phyloP scores from a whole-genome alignment of 257 asterid species.

The Przewalskia tangutica region DNA sequence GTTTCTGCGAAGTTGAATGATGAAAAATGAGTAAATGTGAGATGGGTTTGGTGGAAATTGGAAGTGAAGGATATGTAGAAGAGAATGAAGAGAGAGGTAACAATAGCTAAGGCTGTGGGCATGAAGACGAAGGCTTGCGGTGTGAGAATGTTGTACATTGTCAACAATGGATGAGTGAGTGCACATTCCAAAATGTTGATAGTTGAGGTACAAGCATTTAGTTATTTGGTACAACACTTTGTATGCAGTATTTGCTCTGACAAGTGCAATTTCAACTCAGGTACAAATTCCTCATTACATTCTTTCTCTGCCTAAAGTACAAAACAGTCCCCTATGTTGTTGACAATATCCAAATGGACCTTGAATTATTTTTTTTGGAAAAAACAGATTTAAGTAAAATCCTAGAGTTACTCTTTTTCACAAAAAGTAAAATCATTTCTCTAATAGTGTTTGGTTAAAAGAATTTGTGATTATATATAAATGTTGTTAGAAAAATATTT shows the following conservation, averaged over 20 bases:
- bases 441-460: not conserved
- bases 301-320: not conserved
- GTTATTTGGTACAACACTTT: not conserved
- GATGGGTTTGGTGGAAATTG: conserved; percentile 25
- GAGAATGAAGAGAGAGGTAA: conserved; percentile 48
- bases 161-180: conserved; percentile 9
- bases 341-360: not conserved
- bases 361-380: not conserved
- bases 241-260: not conserved
- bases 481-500: not conserved
- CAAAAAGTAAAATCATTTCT: not conserved
- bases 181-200: not conserved
- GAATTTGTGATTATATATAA: not conserved
- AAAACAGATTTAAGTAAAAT: not conserved
- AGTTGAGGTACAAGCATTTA: not conserved
- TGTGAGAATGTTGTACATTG: conserved; percentile 36
- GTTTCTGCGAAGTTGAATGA: conserved; percentile 13
- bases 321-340: not conserved
- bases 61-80: conserved; percentile 63
- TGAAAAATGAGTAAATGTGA: conserved; percentile 10
- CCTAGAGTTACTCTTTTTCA: not conserved
- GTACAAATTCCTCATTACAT: not conserved
- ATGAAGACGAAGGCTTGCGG: conserved; percentile 42
- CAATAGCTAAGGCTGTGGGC: conserved; percentile 62
- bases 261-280: not conserved